Percentiles rank a stretch among this genome's conserved stretches.
Evolutionary conservation across 345 rosid species (phyloP).

Genomic region (Syzygium jambos): DNA sequence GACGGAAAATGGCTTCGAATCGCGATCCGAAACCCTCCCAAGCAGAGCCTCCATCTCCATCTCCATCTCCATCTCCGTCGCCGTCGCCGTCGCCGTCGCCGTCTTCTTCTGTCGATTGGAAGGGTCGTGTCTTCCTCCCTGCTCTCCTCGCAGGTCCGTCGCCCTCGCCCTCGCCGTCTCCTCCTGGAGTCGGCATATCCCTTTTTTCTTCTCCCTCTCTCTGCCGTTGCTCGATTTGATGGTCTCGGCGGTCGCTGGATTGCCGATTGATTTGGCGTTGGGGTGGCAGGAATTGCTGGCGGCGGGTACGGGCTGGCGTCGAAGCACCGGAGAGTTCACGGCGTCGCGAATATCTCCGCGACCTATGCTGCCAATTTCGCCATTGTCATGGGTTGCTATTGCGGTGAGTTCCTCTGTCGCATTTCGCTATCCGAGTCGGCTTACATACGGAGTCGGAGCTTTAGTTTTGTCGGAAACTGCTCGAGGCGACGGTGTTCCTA

Average conservation of each 20-base stretch:
- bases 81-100: conserved; percentile 19
- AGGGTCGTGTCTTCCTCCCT: conserved; percentile 46
- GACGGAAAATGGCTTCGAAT: conserved; percentile 7
- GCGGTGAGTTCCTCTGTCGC: conserved; percentile 35
- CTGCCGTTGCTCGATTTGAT: not conserved
- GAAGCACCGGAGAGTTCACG: conserved; percentile 48
- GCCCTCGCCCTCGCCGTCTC: not conserved
- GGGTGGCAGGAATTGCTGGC: conserved; percentile 42
- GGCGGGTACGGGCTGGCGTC: conserved; percentile 69
- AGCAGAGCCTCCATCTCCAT: conserved; percentile 9
- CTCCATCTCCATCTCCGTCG: too few species aligned
- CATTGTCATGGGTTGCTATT: conserved; percentile 65
- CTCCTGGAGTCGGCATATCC: not conserved
- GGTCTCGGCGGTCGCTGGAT: not conserved
- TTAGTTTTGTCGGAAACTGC: not conserved
- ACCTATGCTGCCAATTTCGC: conserved; percentile 64
- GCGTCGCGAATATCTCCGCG: conserved; percentile 49
- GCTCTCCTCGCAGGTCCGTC: conserved; percentile 56
- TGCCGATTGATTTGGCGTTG: not conserved
- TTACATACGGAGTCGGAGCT: not conserved
- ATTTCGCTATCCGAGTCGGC: not conserved
- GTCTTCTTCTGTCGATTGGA: conserved; percentile 38
- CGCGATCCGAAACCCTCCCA: conserved; percentile 10
- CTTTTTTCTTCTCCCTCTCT: not conserved
- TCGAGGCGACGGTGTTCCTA: not conserved